Conservation (phyloP, 768 basidiomycete species). For the Mycena vulgaris region DNA sequence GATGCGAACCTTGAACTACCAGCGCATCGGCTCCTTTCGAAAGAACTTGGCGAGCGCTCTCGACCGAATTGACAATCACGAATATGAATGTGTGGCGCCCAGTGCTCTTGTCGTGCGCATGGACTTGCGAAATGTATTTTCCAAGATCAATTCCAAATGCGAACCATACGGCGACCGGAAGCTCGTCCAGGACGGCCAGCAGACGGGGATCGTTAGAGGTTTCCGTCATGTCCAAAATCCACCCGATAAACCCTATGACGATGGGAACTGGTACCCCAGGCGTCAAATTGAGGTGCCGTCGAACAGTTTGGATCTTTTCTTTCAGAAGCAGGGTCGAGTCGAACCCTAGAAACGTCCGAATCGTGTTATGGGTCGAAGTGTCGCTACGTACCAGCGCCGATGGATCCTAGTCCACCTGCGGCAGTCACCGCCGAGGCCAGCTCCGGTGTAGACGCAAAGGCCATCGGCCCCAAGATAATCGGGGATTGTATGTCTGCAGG, state of each 20-base stretch:
- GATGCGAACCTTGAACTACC: conserved; percentile 70
- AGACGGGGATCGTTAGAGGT: conserved; percentile 54
- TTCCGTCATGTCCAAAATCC: conserved; percentile 62
- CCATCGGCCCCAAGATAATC: conserved; percentile 73
- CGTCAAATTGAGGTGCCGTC: conserved; percentile 50
- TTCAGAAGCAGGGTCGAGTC: conserved; percentile 51
- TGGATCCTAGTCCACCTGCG: conserved; percentile 72
- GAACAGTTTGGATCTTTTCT: conserved; percentile 57
- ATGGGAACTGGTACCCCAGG: conserved; percentile 55
- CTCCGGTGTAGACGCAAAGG: conserved; percentile 51
- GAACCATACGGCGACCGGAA: conserved; percentile 71
- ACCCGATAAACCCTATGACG: conserved; percentile 69
- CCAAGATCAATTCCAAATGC: conserved; percentile 54
- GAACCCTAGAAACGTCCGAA: conserved; percentile 52
- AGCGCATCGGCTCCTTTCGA: conserved; percentile 71
- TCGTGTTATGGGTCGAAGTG: background rate
- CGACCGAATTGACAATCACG: conserved; percentile 64
- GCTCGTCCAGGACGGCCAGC: conserved; percentile 60
- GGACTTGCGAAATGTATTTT: conserved; percentile 67
- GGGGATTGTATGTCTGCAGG: conserved; percentile 66
- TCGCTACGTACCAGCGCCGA: conserved; percentile 61
- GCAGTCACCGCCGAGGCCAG: conserved; percentile 61
- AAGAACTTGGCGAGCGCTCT: conserved; percentile 64
- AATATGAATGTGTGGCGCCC: conserved; percentile 65
- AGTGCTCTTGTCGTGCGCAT: conserved; percentile 54